phyloP scores from a whole-genome alignment of 371 early-diverging fungal species.

The Syncephalastrum sp. region DNA sequence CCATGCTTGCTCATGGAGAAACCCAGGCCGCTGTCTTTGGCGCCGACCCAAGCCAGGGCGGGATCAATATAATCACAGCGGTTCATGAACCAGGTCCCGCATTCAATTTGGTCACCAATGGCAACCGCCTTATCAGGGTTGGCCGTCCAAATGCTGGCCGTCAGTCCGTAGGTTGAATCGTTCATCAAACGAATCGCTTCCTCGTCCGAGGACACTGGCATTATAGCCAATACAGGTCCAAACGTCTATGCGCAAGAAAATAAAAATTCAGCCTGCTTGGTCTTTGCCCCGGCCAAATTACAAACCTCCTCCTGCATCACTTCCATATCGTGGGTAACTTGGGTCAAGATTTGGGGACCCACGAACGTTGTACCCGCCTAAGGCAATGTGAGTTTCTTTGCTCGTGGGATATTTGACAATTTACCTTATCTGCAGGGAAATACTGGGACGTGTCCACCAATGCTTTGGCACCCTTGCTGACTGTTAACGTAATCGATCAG shows the following conservation, averaged over 20 bases:
- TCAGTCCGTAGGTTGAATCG: conserved; percentile 79
- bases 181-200: conserved; percentile 82
- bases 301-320: conserved; percentile 77
- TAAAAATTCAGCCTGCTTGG: not conserved
- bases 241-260: conserved; percentile 50
- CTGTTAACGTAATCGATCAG: conserved; percentile 15
- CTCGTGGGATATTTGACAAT: not conserved
- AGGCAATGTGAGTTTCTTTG: not conserved
- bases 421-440: conserved; percentile 66
- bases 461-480: conserved; percentile 65
- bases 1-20: conserved; percentile 70
- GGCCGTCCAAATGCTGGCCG: conserved; percentile 84
- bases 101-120: conserved; percentile 72
- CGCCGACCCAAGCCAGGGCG: conserved; percentile 80
- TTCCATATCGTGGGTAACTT: conserved; percentile 74
- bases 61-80: conserved; percentile 84
- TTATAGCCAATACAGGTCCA: conserved; percentile 82
- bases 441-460: conserved; percentile 55
- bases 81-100: conserved; percentile 89
- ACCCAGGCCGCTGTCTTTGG: conserved; percentile 81
- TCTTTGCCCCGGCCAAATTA: not conserved
- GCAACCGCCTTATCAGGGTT: conserved; percentile 57
- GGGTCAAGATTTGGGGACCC: conserved; percentile 73
- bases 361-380: conserved; percentile 66
- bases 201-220: conserved; percentile 69